Evolutionary conservation across 2,329 filamentous ascomycete genomes (phyloP).

Genomic region (Pleomassaria siparia): DNA sequence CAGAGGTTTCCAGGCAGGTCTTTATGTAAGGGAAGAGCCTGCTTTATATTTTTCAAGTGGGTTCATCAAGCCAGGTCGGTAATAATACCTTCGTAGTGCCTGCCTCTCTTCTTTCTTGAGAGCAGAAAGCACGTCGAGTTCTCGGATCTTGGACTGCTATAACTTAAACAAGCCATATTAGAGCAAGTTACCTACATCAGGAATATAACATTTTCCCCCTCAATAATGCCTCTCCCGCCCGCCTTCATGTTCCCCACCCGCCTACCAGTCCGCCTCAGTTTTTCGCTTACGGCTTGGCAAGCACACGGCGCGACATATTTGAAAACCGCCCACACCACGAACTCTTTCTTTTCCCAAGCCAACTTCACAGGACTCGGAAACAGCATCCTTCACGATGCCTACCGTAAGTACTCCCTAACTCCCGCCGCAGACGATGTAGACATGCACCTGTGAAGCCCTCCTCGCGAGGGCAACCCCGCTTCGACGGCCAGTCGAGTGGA

Average conservation of each 20-base stretch:
- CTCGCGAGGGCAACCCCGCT: conserved; percentile 27
- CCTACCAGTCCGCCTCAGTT: neutral
- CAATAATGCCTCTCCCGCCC: too few species aligned
- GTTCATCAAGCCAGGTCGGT: too few species aligned
- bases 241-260: conserved; percentile 1
- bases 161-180: neutral
- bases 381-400: conserved; percentile 47
- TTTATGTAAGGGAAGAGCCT: too few species aligned
- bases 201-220: neutral
- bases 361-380: conserved; percentile 21
- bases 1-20: too few species aligned
- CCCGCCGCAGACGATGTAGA: conserved; percentile 5
- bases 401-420: conserved; percentile 47
- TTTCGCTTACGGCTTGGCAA: conserved; percentile 2
- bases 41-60: too few species aligned
- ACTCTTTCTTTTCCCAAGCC: conserved; percentile 27
- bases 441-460: conserved; percentile 6
- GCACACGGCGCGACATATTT: conserved; percentile 12
- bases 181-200: too few species aligned
- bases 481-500: conserved; percentile 33
- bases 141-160: neutral
- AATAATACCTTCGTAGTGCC: too few species aligned
- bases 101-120: neutral
- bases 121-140: neutral
- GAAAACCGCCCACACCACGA: conserved; percentile 11